Evolutionary conservation across 768 basidiomycete genomes (phyloP), one percentile per base, ranked within the genome.

Genomic region (Hysterangium stoloniferum): DNA sequence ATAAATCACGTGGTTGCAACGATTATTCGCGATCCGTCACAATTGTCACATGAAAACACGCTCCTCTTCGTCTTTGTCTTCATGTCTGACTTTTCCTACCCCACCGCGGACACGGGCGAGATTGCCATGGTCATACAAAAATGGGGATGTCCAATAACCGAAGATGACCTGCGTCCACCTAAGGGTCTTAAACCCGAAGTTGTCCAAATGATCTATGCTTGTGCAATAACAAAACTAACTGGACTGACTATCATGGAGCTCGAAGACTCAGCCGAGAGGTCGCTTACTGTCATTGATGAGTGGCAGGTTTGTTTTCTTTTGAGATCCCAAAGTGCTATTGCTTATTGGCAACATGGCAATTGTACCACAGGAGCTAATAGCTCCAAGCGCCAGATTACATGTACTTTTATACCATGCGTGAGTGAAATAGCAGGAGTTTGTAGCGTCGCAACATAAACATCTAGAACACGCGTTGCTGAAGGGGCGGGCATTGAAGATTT

Each of bases 401-500:
- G 61, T 89, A 31, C 69, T 89, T 42, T 68, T 86, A 9, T 77
- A 79, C 61, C 86, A 90, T 59, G 67, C 89, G 84, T 85, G 61
- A 54, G 75, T 57, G 19, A 1, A 17, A 32, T 40, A 15, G 15
- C 19, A 24, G 22, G 5, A 19, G 28, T 17, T 33, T 35, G 1
- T 52, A 12, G 9, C 4, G 19, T 33, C 22, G 49, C 15, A 34
- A 6, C 22, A 22, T 25, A 28, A 9, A 51, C 17, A 11, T 42
- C 0, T 56, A 88, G 84, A 17, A 71, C 76, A 22, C 80, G 86
- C 37, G 78, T 92, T 28, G 85, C 86, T 2, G 71, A 66, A 44
- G 82, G 86, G 0, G 84, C 89, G 4, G 73, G 81, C 58, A 78
- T 88, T 33, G 77, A 83, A 48, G 81, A 86, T 62, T 93, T 95